Conservation (phyloP, 148 eudicot genomes). For the Heliosperma pusillum region DNA sequence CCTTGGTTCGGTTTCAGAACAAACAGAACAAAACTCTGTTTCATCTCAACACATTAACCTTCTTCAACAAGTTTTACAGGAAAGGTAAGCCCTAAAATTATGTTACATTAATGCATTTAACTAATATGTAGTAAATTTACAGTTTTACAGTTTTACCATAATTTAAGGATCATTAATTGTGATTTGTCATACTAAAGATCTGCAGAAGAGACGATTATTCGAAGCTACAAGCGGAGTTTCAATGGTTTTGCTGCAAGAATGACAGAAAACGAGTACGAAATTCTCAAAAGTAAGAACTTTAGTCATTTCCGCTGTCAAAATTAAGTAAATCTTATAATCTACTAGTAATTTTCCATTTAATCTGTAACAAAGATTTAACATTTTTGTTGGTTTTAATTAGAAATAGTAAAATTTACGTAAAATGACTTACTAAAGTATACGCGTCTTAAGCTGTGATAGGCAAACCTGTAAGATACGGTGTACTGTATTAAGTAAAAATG, state of each 20-base stretch:
- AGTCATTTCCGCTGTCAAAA: not conserved
- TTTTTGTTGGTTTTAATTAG: too few species aligned
- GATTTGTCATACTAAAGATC: not conserved
- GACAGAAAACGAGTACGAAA: constrained; percentile 32
- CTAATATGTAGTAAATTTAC: too few species aligned
- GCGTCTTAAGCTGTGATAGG: too few species aligned
- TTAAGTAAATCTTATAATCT: too few species aligned
- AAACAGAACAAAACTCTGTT: constrained; percentile 12
- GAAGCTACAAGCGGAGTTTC: constrained; percentile 39
- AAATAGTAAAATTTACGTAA: too few species aligned
- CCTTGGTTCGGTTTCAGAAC: constrained; percentile 23
- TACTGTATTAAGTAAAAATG: too few species aligned
- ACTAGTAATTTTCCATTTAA: too few species aligned
- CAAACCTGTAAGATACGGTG: too few species aligned
- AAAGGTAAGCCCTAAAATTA: constrained; percentile 6
- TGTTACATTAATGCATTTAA: not conserved
- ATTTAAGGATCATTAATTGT: too few species aligned
- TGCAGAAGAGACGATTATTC: constrained; percentile 21
- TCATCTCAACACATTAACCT: constrained; percentile 21
- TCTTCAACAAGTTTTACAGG: constrained; percentile 24
- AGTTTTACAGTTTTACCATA: not conserved
- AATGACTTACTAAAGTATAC: too few species aligned
- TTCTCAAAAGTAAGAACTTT: constrained; percentile 24
- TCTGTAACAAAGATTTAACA: too few species aligned
- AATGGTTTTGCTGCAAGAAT: constrained; percentile 43